phyloP scores from a whole-genome alignment of 345 rosid genomes.

The Lepidium aucheri region DNA sequence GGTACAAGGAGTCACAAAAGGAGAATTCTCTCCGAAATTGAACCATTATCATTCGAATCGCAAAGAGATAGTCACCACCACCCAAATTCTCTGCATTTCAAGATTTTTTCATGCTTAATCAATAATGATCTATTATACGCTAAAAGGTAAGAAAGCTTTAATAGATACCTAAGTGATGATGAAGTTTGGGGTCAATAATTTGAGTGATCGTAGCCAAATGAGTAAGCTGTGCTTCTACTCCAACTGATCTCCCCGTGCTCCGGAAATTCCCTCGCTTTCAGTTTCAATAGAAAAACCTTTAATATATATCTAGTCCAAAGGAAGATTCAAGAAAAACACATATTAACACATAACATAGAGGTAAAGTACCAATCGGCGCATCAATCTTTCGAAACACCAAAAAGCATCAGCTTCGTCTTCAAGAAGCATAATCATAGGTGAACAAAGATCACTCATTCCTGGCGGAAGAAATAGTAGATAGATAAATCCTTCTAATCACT shows the following conservation, averaged over 20 bases:
- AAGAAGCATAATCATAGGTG: constrained; percentile 95
- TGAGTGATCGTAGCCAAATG: constrained; percentile 90
- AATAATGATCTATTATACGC: not conserved
- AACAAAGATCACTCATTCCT: constrained; percentile 99
- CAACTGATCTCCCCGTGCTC: constrained; percentile 83
- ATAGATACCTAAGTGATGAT: constrained; percentile 77
- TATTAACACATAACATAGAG: not conserved
- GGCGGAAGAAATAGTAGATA: constrained; percentile 13
- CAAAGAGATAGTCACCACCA: constrained; percentile 95
- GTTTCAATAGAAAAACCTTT: not conserved
- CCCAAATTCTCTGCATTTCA: constrained; percentile 68
- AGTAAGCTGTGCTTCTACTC: constrained; percentile 85
- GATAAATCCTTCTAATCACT: not conserved
- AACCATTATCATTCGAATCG: constrained; percentile 96
- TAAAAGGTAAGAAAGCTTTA: not conserved
- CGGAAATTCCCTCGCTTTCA: constrained; percentile 85
- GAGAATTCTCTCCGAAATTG: constrained; percentile 94
- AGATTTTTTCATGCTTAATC: not conserved
- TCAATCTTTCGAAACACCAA: constrained; percentile 96
- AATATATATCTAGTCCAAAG: not conserved
- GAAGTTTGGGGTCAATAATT: constrained; percentile 95
- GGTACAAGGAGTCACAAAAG: constrained; percentile 87
- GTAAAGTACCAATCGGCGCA: constrained; percentile 84
- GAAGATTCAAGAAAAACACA: not conserved
- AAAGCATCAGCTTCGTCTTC: constrained; percentile 94